A percentile compares a stretch with the other conserved stretches of the same genome.
Evolutionary conservation across 176 grass and related monocot genomes (phyloP).

Genomic region (Oryza nivara): DNA sequence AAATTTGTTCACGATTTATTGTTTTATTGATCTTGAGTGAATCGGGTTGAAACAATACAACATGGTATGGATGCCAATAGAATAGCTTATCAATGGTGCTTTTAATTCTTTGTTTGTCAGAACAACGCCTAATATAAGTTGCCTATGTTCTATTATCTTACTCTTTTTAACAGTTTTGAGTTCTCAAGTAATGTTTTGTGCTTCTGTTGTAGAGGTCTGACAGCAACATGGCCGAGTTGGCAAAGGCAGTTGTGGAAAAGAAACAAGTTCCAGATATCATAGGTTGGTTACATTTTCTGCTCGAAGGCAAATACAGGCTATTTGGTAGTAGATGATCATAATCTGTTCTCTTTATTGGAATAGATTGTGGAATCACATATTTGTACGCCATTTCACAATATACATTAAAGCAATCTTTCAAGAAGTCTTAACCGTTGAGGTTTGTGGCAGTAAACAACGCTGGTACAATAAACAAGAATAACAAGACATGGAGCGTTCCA

Average conservation of each 20-base stretch:
- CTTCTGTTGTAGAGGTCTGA: conserved; percentile 82
- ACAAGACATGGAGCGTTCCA: conserved; percentile 90
- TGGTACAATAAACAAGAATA: conserved; percentile 95
- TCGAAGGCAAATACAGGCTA: background rate
- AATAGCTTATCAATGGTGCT: background rate
- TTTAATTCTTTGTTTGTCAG: background rate
- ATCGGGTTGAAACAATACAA: background rate
- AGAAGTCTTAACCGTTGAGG: conserved; percentile 44
- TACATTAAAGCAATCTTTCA: background rate
- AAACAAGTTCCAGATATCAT: conserved; percentile 82
- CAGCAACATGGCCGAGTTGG: conserved; percentile 68
- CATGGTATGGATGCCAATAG: background rate
- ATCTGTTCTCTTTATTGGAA: background rate
- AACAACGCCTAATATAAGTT: background rate
- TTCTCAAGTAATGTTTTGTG: conserved; percentile 13
- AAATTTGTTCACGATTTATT: background rate
- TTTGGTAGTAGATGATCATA: conserved; percentile 1
- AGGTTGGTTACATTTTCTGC: conserved; percentile 55
- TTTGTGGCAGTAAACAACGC: conserved; percentile 84
- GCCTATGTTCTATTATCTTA: background rate
- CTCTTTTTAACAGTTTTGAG: background rate
- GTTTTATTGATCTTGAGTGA: background rate
- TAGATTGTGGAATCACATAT: conserved; percentile 9
- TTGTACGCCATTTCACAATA: conserved; percentile 10
- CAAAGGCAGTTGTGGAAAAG: conserved; percentile 72